These are phyloP conservation scores for Calonectria leucothoes DNA, from an alignment of 2,329 filamentous ascomycete species.

Conservation along the genomic window DNA sequence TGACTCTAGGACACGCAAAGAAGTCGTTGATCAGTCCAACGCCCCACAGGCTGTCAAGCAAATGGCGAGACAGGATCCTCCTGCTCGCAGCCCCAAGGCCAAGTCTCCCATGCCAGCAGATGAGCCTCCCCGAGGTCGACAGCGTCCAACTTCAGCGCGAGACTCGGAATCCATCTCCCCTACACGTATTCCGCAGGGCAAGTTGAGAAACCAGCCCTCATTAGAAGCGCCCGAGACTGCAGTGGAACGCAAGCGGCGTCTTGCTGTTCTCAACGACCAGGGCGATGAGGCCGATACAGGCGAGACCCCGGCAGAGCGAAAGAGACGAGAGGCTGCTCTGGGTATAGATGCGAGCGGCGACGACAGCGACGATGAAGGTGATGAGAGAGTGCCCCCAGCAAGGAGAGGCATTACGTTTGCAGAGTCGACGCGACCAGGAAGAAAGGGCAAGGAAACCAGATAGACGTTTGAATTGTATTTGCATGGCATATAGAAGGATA, in stretches of 20 bases:
- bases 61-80: slow-evolving; percentile 57
- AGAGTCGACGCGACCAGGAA: slow-evolving; percentile 51
- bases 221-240: slow-evolving; percentile 69
- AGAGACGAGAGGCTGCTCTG: slow-evolving; percentile 79
- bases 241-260: slow-evolving; percentile 74
- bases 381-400: slow-evolving; percentile 61
- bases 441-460: slow-evolving; percentile 16
- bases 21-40: slow-evolving; percentile 63
- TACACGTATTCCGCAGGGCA: slow-evolving; percentile 15
- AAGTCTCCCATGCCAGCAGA: slow-evolving; percentile 33
- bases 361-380: slow-evolving; percentile 66
- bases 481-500: slow-evolving; percentile 33
- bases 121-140: slow-evolving; percentile 23
- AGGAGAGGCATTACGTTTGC: slow-evolving; percentile 72
- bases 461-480: slow-evolving; percentile 27
- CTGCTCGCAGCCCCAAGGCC: slow-evolving; percentile 28
- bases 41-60: slow-evolving; percentile 62
- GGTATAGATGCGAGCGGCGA: slow-evolving; percentile 64
- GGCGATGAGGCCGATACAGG: slow-evolving; percentile 55
- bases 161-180: slow-evolving; percentile 34
- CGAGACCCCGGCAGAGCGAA: slow-evolving; percentile 81
- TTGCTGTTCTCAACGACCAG: slow-evolving; percentile 62
- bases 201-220: slow-evolving; percentile 29
- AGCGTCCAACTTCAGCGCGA: slow-evolving; percentile 8
- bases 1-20: slow-evolving; percentile 71